phyloP scores from a whole-genome alignment of 164 flowering plant species.

The Brasenia schreberi region DNA sequence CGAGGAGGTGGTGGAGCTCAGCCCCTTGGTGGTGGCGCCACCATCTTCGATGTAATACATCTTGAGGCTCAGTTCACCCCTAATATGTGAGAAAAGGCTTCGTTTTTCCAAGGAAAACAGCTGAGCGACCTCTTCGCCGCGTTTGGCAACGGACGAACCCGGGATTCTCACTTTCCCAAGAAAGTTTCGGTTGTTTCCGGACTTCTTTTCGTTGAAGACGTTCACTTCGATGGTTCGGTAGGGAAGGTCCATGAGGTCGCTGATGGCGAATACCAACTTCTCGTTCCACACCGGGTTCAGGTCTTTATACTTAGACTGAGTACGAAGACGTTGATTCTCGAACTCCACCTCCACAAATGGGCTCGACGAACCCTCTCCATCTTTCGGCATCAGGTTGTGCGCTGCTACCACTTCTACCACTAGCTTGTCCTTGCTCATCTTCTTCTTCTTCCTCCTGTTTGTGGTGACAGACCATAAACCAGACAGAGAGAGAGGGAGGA shows the following conservation, averaged over 20 bases:
- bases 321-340: conserved; percentile 50
- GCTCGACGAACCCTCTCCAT: conserved; percentile 58
- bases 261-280: conserved; percentile 46
- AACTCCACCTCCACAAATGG: conserved; percentile 77
- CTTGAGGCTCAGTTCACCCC: conserved; percentile 68
- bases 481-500: background rate
- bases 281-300: conserved; percentile 84
- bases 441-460: background rate
- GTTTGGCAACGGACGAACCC: conserved; percentile 43
- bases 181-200: conserved; percentile 19
- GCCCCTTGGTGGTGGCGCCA: background rate
- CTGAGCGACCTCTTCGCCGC: conserved; percentile 54
- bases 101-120: conserved; percentile 61
- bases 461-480: background rate
- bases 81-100: conserved; percentile 40
- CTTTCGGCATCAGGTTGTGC: conserved; percentile 60
- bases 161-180: conserved; percentile 58
- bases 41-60: conserved; percentile 24
- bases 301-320: conserved; percentile 55
- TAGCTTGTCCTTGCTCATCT: conserved; percentile 32
- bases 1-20: background rate
- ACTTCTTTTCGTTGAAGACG: conserved; percentile 32
- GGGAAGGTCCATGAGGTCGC: conserved; percentile 36
- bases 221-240: conserved; percentile 45
- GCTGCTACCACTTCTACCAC: conserved; percentile 78